Evolutionary conservation across 169 alveolate species (phyloP).

Genomic region (Eimeria acervulina): DNA sequence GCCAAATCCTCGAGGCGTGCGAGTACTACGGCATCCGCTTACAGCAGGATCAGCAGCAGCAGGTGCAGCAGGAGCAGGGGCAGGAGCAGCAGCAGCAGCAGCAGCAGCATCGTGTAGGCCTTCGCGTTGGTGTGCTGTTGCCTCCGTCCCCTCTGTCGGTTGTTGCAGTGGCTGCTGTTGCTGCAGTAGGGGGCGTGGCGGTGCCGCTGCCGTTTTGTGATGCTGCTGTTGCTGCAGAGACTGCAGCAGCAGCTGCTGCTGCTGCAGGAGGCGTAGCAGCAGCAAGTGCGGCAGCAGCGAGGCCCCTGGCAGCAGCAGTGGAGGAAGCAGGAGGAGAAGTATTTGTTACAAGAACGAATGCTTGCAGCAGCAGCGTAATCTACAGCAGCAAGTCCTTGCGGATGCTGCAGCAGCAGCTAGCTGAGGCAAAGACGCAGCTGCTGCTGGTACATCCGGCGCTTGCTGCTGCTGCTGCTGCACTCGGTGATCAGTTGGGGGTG

Average conservation of each 20-base stretch:
- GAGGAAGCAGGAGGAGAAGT: slow-evolving; percentile 51
- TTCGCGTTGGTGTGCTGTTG: slow-evolving; percentile 58
- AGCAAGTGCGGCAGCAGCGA: slow-evolving; percentile 62
- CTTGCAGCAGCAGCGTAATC: slow-evolving; percentile 23
- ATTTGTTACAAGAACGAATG: slow-evolving; percentile 5
- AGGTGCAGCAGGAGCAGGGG: slow-evolving; percentile 52
- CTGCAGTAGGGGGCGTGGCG: slow-evolving; percentile 42
- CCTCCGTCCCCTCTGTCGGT: slow-evolving; percentile 18
- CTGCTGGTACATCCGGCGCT: slow-evolving; percentile 67
- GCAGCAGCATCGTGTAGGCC: slow-evolving; percentile 32
- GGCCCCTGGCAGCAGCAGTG: slow-evolving; percentile 69
- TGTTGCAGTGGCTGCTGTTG: slow-evolving; percentile 68
- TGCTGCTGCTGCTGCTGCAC: slow-evolving; percentile 56
- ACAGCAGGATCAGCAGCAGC: slow-evolving; percentile 56
- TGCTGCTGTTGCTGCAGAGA: slow-evolving; percentile 78
- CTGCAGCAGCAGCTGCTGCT: slow-evolving; percentile 61
- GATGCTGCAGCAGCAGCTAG: slow-evolving; percentile 76
- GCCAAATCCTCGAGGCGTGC: slow-evolving; percentile 40
- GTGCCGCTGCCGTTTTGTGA: slow-evolving; percentile 47
- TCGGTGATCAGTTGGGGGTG: slow-evolving; percentile 38
- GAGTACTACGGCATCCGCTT: slow-evolving; percentile 43
- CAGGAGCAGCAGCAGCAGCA: slow-evolving; percentile 40
- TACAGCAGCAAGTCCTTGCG: slow-evolving; percentile 68
- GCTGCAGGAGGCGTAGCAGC: slow-evolving; percentile 73
- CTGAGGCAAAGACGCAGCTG: slow-evolving; percentile 57